A percentile compares a stretch with the other conserved stretches of the same genome.
Evolutionary conservation across 2,329 filamentous ascomycete species (phyloP).

Genomic region (Diaporthe destruens): DNA sequence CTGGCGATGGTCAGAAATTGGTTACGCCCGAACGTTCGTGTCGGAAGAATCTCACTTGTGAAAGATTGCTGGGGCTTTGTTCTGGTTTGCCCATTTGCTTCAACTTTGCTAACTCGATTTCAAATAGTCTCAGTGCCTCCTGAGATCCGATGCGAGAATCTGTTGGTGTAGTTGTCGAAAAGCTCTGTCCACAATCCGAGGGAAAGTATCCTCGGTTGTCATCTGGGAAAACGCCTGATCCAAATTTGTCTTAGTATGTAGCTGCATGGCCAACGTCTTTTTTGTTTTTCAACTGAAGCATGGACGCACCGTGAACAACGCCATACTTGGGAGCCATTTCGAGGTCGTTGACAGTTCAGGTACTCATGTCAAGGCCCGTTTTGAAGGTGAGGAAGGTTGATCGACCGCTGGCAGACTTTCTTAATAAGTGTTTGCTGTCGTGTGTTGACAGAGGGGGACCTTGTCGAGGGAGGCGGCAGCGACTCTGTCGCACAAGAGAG

Average conservation of each 20-base stretch:
- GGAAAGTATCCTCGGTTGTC: conserved; percentile 6
- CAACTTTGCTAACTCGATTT: conserved; percentile 14
- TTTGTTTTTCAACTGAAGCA: background rate
- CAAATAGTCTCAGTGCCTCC: conserved; percentile 14
- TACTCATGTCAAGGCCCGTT: background rate
- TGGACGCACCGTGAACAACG: background rate
- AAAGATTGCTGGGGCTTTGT: background rate
- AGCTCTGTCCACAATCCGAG: background rate
- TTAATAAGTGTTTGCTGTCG: background rate
- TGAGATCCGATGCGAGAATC: conserved; percentile 3
- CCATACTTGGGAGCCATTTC: conserved; percentile 15
- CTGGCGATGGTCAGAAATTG: background rate
- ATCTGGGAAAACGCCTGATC: background rate
- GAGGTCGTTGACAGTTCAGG: background rate
- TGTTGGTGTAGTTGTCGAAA: background rate
- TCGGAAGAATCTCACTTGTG: background rate
- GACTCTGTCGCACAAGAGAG: conserved; percentile 2
- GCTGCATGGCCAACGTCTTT: background rate
- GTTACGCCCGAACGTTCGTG: background rate
- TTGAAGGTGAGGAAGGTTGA: background rate
- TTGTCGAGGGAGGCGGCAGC: background rate
- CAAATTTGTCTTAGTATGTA: background rate
- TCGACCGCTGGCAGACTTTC: background rate
- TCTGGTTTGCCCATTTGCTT: conserved; percentile 18
- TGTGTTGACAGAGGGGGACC: background rate